phyloP scores from a whole-genome alignment of 1,284 basidiomycete species.

The Ustilago nuda region DNA sequence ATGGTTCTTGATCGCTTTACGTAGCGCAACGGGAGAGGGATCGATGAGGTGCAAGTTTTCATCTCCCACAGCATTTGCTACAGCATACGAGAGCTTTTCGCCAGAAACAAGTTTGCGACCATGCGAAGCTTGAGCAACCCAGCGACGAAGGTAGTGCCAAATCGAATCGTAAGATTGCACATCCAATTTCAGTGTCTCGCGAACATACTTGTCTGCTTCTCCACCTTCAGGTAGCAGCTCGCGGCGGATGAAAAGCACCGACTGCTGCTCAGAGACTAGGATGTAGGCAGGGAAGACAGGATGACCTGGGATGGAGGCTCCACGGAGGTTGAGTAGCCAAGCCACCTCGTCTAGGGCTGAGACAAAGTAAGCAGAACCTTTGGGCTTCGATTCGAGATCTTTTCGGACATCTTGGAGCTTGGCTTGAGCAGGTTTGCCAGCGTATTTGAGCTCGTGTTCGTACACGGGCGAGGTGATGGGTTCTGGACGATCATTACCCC shows the following conservation, averaged over 20 bases:
- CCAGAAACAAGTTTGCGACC: slow-evolving; percentile 51
- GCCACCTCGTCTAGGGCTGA: slow-evolving; percentile 64
- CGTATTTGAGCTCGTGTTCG: slow-evolving; percentile 79
- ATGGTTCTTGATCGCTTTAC: slow-evolving; percentile 64
- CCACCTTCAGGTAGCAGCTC: slow-evolving; percentile 42
- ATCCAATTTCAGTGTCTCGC: slow-evolving; percentile 32
- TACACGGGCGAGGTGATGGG: slow-evolving; percentile 80
- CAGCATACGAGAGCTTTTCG: slow-evolving; percentile 56
- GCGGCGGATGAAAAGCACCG: slow-evolving; percentile 53
- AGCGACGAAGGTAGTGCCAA: slow-evolving; percentile 47
- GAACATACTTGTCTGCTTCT: slow-evolving; percentile 41
- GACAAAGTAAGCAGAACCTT: slow-evolving; percentile 53
- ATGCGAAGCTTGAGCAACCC: slow-evolving; percentile 25
- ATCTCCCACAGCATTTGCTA: slow-evolving; percentile 56
- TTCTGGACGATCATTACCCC: slow-evolving; percentile 76
- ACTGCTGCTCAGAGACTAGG: slow-evolving; percentile 32
- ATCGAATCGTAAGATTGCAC: slow-evolving; percentile 50
- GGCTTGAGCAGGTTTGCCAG: slow-evolving; percentile 73
- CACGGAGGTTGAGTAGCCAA: slow-evolving; percentile 65
- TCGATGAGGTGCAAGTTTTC: slow-evolving; percentile 31
- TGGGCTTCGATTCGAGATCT: slow-evolving; percentile 37
- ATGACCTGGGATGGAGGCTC: slow-evolving; percentile 61
- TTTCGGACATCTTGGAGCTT: slow-evolving; percentile 63
- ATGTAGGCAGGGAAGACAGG: slow-evolving; percentile 66
- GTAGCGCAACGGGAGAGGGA: slow-evolving; percentile 54